phyloP scores from a whole-genome alignment of 495 filamentous ascomycete species.

The Gamarada debralockiae region DNA sequence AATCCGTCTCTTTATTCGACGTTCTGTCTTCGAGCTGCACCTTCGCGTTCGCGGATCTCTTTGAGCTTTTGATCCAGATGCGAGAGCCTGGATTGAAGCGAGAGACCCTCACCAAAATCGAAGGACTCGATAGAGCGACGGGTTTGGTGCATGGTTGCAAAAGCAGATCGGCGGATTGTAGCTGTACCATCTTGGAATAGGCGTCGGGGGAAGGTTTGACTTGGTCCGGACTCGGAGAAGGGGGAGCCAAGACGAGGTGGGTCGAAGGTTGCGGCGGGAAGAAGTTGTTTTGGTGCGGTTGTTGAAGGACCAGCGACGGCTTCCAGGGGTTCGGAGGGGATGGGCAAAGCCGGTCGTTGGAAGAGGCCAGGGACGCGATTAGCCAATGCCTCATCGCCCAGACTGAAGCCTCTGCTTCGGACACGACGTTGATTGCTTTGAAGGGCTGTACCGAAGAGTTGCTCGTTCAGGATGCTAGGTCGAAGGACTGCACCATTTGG shows the following conservation, averaged over 20 bases:
- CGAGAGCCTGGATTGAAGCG: slow-evolving; percentile 40
- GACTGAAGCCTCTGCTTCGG: slow-evolving; percentile 54
- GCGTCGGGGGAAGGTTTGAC: slow-evolving; percentile 46
- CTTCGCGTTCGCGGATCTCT: slow-evolving; percentile 36
- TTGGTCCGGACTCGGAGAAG: slow-evolving; percentile 33
- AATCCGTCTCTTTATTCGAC: neutral
- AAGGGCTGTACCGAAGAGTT: slow-evolving; percentile 38
- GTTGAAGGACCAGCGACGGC: neutral
- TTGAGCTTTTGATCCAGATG: slow-evolving; percentile 49
- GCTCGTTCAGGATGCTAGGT: slow-evolving; percentile 44
- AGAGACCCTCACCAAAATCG: slow-evolving; percentile 25
- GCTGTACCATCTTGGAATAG: slow-evolving; percentile 36
- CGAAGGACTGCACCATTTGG: slow-evolving; percentile 41
- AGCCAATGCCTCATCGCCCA: slow-evolving; percentile 39
- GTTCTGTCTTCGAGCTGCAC: slow-evolving; percentile 17
- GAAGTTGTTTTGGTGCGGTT: neutral
- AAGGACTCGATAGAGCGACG: slow-evolving; percentile 28
- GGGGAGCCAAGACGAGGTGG: slow-evolving; percentile 48
- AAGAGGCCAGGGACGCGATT: slow-evolving; percentile 3
- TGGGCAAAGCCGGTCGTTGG: slow-evolving; percentile 11
- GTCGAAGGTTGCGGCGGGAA: slow-evolving; percentile 22
- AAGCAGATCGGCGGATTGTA: slow-evolving; percentile 30
- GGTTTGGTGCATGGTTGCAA: slow-evolving; percentile 27
- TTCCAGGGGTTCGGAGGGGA: neutral
- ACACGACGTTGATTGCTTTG: slow-evolving; percentile 35